phyloP scores from a whole-genome alignment of 768 basidiomycete genomes.

The Hypsizygus marmoreus region DNA sequence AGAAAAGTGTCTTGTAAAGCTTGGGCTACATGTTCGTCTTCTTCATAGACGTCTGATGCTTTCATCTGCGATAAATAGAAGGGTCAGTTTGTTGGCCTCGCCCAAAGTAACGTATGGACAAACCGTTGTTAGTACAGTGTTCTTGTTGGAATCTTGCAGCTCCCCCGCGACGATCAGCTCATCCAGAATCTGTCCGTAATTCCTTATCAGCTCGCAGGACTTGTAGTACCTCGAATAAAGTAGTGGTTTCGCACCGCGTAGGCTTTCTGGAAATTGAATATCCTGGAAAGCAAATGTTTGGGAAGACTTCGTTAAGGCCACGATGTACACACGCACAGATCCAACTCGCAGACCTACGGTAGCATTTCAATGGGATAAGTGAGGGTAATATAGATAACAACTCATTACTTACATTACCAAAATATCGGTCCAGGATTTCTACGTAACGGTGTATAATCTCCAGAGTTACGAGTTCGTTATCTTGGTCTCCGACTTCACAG shows the following conservation, averaged over 20 bases:
- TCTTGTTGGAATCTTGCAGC: slow-evolving; percentile 89
- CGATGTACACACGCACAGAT: slow-evolving; percentile 64
- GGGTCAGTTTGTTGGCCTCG: neutral
- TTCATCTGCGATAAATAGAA: slow-evolving; percentile 4
- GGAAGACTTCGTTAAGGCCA: neutral
- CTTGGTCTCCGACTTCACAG: slow-evolving; percentile 65
- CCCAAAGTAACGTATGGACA: slow-evolving; percentile 1
- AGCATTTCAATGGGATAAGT: slow-evolving; percentile 39
- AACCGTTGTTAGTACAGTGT: slow-evolving; percentile 49
- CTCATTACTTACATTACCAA: slow-evolving; percentile 70
- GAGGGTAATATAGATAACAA: slow-evolving; percentile 56
- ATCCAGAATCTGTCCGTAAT: slow-evolving; percentile 68
- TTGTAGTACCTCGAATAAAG: too few species aligned
- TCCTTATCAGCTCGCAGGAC: too few species aligned
- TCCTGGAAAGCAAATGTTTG: slow-evolving; percentile 44
- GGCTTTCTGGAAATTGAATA: slow-evolving; percentile 98
- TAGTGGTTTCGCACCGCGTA: slow-evolving; percentile 60
- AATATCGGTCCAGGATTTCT: slow-evolving; percentile 76
- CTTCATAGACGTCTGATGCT: slow-evolving; percentile 20
- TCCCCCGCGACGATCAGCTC: slow-evolving; percentile 94
- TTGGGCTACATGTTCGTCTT: slow-evolving; percentile 19
- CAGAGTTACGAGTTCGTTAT: slow-evolving; percentile 82
- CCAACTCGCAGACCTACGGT: slow-evolving; percentile 86
- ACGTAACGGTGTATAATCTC: slow-evolving; percentile 86
- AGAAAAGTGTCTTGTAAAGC: slow-evolving; percentile 20